Percentiles rank a stretch among this genome's conserved stretches.
These are phyloP conservation scores for Drechslerella dactyloides DNA, from an alignment of 2,329 filamentous ascomycete genomes.

Conservation along the genomic window DNA sequence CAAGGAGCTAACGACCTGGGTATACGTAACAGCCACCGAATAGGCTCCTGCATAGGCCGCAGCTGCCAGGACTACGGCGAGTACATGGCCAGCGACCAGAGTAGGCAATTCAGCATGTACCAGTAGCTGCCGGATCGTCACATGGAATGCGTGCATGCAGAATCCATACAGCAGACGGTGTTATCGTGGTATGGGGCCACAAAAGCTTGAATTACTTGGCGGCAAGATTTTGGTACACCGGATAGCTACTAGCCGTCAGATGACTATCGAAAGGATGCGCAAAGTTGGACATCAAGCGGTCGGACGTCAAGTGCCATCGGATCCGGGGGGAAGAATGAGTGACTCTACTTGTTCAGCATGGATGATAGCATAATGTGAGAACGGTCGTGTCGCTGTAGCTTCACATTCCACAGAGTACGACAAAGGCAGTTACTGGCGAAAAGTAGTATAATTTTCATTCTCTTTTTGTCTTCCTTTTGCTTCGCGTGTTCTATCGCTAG, in stretches of 20 bases:
- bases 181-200: not conserved
- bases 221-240: too few species aligned
- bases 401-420: too few species aligned
- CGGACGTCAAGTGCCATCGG: too few species aligned
- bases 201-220: too few species aligned
- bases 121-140: not conserved
- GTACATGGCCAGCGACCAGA: conserved; percentile 4
- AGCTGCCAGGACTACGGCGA: conserved; percentile 31
- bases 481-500: not conserved
- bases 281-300: too few species aligned
- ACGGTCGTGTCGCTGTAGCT: too few species aligned
- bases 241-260: too few species aligned
- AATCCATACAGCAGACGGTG: not conserved
- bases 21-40: conserved; percentile 3
- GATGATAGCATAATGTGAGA: not conserved
- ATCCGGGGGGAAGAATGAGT: too few species aligned
- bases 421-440: not conserved
- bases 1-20: too few species aligned
- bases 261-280: too few species aligned
- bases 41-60: conserved; percentile 28
- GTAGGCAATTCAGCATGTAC: conserved; percentile 11
- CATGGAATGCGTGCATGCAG: not conserved
- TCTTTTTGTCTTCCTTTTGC: not conserved
- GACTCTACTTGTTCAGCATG: too few species aligned
- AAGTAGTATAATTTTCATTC: not conserved